These are phyloP conservation scores for Fusarium marasasianum DNA, from an alignment of 2,329 filamentous ascomycete genomes.

Conservation along the genomic window DNA sequence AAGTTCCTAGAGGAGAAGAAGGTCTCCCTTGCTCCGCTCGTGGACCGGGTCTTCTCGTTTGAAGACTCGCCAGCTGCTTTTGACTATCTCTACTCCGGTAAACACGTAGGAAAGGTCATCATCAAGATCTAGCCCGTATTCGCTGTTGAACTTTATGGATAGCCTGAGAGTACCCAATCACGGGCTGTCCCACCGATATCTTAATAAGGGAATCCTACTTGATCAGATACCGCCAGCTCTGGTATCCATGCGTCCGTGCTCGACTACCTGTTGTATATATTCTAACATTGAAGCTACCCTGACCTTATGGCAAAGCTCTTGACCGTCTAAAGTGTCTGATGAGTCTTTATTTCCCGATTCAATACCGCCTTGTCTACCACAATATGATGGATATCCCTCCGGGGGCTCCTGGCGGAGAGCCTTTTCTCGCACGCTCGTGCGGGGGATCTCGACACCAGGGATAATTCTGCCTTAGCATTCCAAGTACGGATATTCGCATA, in stretches of 20 bases:
- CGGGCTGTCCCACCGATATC: neutral
- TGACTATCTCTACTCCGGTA: neutral
- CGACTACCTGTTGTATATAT: neutral
- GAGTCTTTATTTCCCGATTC: neutral
- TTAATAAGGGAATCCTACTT: rapidly evolving
- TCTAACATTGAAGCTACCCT: neutral
- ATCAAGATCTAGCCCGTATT: neutral
- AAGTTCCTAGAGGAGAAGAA: neutral
- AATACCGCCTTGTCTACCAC: neutral
- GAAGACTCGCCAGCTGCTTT: neutral
- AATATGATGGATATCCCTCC: neutral
- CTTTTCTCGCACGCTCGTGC: neutral
- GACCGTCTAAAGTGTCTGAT: neutral
- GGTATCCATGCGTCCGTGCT: neutral
- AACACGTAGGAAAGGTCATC: neutral
- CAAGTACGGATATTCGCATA: rapidly evolving
- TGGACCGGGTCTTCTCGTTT: neutral
- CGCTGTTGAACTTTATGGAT: neutral
- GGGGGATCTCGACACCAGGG: neutral
- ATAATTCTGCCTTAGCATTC: rapidly evolving
- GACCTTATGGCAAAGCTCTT: rapidly evolving
- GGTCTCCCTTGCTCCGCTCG: neutral
- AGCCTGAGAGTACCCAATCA: rapidly evolving
- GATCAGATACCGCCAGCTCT: rapidly evolving
- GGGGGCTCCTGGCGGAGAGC: neutral